phyloP scores from a whole-genome alignment of 257 asterid genomes.

The Nicotiana noctiflora region DNA sequence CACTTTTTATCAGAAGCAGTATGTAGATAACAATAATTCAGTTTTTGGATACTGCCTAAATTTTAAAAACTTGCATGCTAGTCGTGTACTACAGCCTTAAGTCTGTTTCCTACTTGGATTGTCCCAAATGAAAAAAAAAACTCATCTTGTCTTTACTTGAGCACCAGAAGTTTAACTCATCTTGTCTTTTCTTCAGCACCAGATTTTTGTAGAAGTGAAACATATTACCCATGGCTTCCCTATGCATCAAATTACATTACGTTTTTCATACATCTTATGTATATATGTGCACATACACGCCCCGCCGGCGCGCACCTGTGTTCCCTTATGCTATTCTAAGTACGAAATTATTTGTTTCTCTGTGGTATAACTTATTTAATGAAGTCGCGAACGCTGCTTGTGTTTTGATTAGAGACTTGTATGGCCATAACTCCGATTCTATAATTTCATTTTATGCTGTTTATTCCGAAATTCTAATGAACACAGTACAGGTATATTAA shows the following conservation, averaged over 20 bases:
- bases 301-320: neutral
- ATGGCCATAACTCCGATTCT: neutral
- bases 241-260: neutral
- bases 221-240: neutral
- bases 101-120: neutral
- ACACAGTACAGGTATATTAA: neutral
- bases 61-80: neutral
- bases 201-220: neutral
- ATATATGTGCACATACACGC: neutral
- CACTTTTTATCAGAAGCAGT: neutral
- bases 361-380: neutral
- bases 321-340: neutral
- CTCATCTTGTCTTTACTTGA: neutral
- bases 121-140: neutral
- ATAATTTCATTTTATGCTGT: neutral
- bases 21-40: neutral
- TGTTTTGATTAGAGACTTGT: neutral
- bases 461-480: neutral
- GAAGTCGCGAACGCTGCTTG: neutral
- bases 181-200: neutral
- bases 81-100: neutral
- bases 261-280: neutral
- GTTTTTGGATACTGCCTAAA: neutral
- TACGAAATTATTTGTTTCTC: neutral
- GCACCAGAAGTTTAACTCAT: neutral